Conservation (phyloP, 495 filamentous ascomycete species). For the Amniculicola lignicola region DNA sequence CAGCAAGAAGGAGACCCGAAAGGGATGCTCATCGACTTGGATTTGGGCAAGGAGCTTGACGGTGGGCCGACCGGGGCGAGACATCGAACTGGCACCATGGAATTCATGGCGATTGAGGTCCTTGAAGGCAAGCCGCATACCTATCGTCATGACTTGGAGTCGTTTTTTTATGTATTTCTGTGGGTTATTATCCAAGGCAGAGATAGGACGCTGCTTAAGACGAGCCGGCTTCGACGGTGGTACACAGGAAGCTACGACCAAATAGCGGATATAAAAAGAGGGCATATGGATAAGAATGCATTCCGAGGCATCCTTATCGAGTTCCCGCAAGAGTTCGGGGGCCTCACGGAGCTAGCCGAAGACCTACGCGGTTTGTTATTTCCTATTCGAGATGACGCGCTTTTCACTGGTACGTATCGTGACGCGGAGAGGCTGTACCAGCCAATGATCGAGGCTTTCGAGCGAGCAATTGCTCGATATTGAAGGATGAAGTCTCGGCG, state of each 20-base stretch:
- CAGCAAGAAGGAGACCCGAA: conserved; percentile 19
- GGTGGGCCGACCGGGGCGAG: conserved; percentile 34
- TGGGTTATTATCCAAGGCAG: conserved; percentile 10
- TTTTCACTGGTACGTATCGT: conserved; percentile 37
- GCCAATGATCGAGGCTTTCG: conserved; percentile 33
- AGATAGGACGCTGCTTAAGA: conserved; percentile 17
- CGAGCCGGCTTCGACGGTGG: conserved; percentile 39
- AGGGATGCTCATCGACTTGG: conserved; percentile 43
- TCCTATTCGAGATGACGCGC: conserved; percentile 37
- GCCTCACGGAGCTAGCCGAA: conserved; percentile 36
- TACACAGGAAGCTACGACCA: conserved; percentile 36
- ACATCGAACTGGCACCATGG: conserved; percentile 44
- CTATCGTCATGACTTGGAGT: conserved; percentile 9
- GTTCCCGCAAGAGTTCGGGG: conserved; percentile 37
- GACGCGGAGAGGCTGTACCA: conserved; percentile 33
- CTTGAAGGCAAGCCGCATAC: conserved; percentile 13
- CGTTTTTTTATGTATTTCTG: conserved; percentile 11
- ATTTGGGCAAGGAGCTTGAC: conserved; percentile 34
- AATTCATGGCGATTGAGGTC: conserved; percentile 45
- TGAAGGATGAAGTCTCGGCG: too few species aligned
- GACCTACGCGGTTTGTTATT: conserved; percentile 39
- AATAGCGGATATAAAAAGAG: conserved; percentile 33
- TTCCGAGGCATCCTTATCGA: conserved; percentile 38
- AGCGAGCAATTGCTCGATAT: too few species aligned
- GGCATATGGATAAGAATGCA: conserved; percentile 33